Evolutionary conservation across 306 rosid species (phyloP).

Genomic region (Prunus campanulata): DNA sequence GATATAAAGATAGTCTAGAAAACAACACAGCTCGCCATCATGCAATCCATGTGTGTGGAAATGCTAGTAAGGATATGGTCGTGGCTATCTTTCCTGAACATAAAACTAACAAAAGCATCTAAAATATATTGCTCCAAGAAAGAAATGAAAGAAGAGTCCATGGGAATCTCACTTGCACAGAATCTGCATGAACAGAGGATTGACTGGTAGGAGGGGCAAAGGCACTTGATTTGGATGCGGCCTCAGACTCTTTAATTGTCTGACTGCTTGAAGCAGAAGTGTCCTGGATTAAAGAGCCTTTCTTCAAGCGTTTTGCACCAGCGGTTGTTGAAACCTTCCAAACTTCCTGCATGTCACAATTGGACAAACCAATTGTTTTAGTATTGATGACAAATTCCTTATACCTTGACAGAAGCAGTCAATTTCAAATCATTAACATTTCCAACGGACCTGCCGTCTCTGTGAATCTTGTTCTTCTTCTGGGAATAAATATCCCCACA

Average conservation of each 20-base stretch:
- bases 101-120: constrained; percentile 9
- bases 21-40: background rate
- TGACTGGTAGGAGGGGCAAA: constrained; percentile 50
- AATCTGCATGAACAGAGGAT: constrained; percentile 48
- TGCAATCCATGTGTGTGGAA: background rate
- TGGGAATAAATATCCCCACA: constrained; percentile 96
- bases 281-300: constrained; percentile 57
- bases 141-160: constrained; percentile 20
- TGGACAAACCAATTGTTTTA: constrained; percentile 24
- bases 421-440: constrained; percentile 20
- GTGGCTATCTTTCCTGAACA: background rate
- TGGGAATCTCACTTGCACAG: constrained; percentile 61
- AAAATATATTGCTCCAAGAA: constrained; percentile 13
- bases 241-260: constrained; percentile 64
- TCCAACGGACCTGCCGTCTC: constrained; percentile 80
- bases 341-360: constrained; percentile 61
- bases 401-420: constrained; percentile 8
- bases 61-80: background rate
- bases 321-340: constrained; percentile 99
- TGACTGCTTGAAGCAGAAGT: constrained; percentile 59
- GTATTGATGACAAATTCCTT: constrained; percentile 13
- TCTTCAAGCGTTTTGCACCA: constrained; percentile 89
- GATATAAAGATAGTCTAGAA: background rate
- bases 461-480: constrained; percentile 99
- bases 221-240: constrained; percentile 53